Evolutionary conservation across 345 rosid species (phyloP).

Genomic region (Populus davidiana): DNA sequence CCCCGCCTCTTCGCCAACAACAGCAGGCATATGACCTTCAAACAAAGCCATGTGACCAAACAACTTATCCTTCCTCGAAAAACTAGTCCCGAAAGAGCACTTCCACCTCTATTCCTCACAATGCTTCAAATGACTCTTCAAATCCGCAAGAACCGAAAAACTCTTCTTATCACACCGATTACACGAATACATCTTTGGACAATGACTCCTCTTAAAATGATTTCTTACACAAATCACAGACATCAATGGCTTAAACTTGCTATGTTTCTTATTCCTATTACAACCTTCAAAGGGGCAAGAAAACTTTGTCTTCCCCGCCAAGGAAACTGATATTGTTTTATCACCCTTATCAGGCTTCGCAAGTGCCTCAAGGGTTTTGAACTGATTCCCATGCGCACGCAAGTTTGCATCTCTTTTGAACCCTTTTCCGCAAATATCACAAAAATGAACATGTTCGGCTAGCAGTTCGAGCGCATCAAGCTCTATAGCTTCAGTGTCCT

Average conservation of each 20-base stretch:
- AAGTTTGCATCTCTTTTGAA: conserved; percentile 76
- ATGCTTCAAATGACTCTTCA: conserved; percentile 65
- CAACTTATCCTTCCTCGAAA: conserved; percentile 70
- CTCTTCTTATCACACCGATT: conserved; percentile 57
- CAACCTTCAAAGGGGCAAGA: conserved; percentile 71
- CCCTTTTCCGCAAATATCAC: conserved; percentile 71
- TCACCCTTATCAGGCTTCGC: conserved; percentile 35
- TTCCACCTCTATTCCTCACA: conserved; percentile 65
- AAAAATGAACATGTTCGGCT: conserved; percentile 63
- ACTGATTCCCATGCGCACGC: conserved; percentile 68
- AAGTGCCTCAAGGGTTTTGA: conserved; percentile 58
- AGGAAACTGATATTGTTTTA: background rate
- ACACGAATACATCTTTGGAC: conserved; percentile 66
- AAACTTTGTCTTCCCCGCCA: conserved; percentile 26
- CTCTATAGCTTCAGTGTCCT: conserved; percentile 46
- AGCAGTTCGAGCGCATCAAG: conserved; percentile 60
- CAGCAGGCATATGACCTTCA: conserved; percentile 74
- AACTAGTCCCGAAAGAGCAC: conserved; percentile 66
- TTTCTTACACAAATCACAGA: conserved; percentile 63
- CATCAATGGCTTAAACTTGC: conserved; percentile 54
- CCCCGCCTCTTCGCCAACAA: conserved; percentile 20
- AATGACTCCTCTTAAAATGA: conserved; percentile 78
- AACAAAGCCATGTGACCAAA: conserved; percentile 70
- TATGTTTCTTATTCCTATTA: conserved; percentile 52
- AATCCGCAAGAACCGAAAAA: conserved; percentile 57